Evolutionary conservation across 192 early-diverging fungal species (phyloP), one percentile per base, ranked within the genome.

Genomic region (Umbelopsis vinacea): DNA sequence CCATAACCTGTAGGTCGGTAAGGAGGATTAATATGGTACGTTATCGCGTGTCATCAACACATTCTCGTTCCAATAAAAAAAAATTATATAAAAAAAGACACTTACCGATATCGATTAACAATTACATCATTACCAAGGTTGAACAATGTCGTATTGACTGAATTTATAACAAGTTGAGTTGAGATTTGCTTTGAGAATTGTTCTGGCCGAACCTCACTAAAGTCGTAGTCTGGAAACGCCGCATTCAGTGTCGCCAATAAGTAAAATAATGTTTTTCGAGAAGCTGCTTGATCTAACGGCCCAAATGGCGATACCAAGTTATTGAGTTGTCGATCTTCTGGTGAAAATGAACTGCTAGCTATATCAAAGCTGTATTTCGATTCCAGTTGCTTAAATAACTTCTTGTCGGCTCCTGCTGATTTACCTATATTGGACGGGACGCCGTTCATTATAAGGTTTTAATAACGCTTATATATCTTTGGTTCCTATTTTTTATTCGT

Each of bases 141-240:
- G 67, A 95, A 87, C 35, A 97, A 82, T 6, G 94, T 95, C 9
- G 89, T 91, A 81, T 94, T 95, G 55, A 98, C 91, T 21, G 87
- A 90, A 68, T 95, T 94, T 72, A 91, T 88, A 2, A 92, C 92
- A 74, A 92, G 79, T 24, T 84, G 82, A 2, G 89, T 66, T 4
- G 89, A 86, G 3, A 94, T 90, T 70, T 96, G 89, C 76, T 93
- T 89, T 67, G 84, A 72, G 76, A 96, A 96, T 29, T 89, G 84
- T 55, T 93, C 90, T 0, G 90, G 91, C 55, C 88, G 92, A 21
- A 94, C 87, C 54, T 93, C 92, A n/a, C 92, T 93, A 80, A 96
- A 99, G 78, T 98, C 97, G 77, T 97, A 96, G 79, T 99, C 96
- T 12, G 97, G 96, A 71, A 93, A 99, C 10, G 93, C 93, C 3